These are phyloP conservation scores for Chlorociboria aeruginascens DNA, from an alignment of 495 filamentous ascomycete species.

Conservation along the genomic window DNA sequence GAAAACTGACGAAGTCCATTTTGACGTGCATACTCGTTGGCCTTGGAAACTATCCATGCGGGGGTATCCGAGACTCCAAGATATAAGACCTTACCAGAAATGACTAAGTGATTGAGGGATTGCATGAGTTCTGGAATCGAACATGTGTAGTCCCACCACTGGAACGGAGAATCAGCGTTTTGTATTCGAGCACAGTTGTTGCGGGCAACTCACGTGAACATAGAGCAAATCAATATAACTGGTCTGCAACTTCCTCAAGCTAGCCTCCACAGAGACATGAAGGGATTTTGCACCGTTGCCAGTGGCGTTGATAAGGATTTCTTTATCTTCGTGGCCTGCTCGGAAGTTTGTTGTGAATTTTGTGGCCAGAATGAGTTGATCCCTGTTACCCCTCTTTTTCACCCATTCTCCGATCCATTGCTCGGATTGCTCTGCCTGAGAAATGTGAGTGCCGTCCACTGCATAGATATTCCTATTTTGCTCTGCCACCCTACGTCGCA, in stretches of 20 bases:
- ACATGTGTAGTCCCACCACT: slow-evolving; percentile 50
- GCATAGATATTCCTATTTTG: background rate
- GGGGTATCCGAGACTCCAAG: slow-evolving; percentile 58
- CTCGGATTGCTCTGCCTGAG: slow-evolving; percentile 51
- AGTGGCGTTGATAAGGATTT: slow-evolving; percentile 42
- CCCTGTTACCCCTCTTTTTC: slow-evolving; percentile 33
- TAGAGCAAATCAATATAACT: slow-evolving; percentile 47
- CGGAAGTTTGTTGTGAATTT: slow-evolving; percentile 48
- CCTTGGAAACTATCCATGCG: slow-evolving; percentile 57
- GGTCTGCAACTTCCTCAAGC: slow-evolving; percentile 49
- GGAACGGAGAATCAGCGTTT: slow-evolving; percentile 26
- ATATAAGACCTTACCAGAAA: slow-evolving; percentile 54
- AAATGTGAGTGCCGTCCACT: background rate
- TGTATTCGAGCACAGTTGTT: no score
- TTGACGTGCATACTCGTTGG: slow-evolving; percentile 54
- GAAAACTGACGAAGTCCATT: slow-evolving; percentile 52
- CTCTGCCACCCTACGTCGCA: background rate
- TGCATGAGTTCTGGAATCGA: slow-evolving; percentile 60
- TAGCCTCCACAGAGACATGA: slow-evolving; percentile 37
- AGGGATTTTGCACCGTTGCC: slow-evolving; percentile 52
- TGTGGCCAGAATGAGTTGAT: slow-evolving; percentile 58
- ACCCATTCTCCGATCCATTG: slow-evolving; percentile 72
- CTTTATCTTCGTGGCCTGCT: slow-evolving; percentile 23
- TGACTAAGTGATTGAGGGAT: slow-evolving; percentile 45
- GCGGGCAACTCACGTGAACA: background rate